These are phyloP conservation scores for Hyaloscypha variabilis DNA, from an alignment of 495 filamentous ascomycete genomes.

Conservation along the genomic window DNA sequence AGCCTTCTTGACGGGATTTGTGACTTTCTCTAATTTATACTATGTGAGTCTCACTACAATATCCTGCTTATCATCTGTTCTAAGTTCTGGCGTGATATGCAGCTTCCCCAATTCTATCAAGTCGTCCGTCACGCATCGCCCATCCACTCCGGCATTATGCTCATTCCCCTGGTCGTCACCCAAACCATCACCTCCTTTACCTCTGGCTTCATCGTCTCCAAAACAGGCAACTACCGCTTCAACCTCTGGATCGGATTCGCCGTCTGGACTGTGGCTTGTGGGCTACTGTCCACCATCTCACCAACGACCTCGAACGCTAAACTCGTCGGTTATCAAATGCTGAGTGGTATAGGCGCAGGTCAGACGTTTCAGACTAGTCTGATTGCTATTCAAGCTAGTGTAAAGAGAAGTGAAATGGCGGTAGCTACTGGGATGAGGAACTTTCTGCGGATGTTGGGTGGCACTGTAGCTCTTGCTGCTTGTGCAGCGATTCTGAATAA, in stretches of 20 bases:
- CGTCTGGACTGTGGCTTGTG: slow-evolving; percentile 40
- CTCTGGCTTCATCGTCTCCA: slow-evolving; percentile 58
- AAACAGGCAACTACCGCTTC: slow-evolving; percentile 44
- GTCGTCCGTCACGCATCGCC: slow-evolving; percentile 36
- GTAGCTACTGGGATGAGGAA: slow-evolving; percentile 62
- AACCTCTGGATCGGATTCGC: slow-evolving; percentile 1
- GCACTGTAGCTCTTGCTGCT: slow-evolving; percentile 58
- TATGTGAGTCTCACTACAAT: slow-evolving; percentile 31
- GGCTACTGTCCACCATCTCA: slow-evolving; percentile 34
- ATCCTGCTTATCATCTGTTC: background rate
- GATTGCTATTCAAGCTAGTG: slow-evolving; percentile 62
- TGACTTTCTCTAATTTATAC: slow-evolving; percentile 54
- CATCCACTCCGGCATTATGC: slow-evolving; percentile 44
- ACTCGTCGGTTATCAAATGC: slow-evolving; percentile 35
- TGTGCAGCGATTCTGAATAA: slow-evolving; percentile 50
- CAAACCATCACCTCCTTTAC: slow-evolving; percentile 51
- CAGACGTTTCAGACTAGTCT: slow-evolving; percentile 58
- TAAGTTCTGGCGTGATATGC: background rate
- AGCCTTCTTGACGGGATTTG: slow-evolving; percentile 59
- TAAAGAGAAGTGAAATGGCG: slow-evolving; percentile 54
- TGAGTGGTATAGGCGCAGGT: slow-evolving; percentile 52
- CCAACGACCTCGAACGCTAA: slow-evolving; percentile 49
- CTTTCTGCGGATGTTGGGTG: slow-evolving; percentile 61
- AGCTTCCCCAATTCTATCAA: slow-evolving; percentile 43
- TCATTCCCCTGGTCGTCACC: slow-evolving; percentile 50